phyloP scores from a whole-genome alignment of 495 filamentous ascomycete genomes.

The Cladorrhinum samala region DNA sequence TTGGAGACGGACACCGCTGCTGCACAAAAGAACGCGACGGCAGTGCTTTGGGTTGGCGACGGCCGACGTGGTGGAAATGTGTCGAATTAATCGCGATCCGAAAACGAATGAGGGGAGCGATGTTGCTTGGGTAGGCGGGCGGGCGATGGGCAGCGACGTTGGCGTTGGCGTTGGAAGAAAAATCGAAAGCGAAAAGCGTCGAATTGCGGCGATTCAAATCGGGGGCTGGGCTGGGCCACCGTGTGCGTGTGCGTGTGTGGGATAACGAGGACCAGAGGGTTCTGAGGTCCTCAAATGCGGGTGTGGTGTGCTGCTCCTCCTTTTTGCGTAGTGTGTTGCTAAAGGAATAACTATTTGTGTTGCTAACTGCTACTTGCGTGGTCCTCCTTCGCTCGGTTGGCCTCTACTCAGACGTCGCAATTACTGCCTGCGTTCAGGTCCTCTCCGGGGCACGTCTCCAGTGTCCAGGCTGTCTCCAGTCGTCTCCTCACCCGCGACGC shows the following conservation, averaged over 20 bases:
- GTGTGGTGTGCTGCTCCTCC: too few species aligned
- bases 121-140: too few species aligned
- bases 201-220: slow-evolving; percentile 8
- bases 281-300: too few species aligned
- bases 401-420: too few species aligned
- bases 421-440: too few species aligned
- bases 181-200: background rate
- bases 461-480: slow-evolving; percentile 13
- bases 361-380: background rate
- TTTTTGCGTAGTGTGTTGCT: too few species aligned
- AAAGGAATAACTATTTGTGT: too few species aligned
- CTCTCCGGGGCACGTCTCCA: background rate
- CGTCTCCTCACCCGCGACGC: slow-evolving; percentile 22
- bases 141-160: background rate
- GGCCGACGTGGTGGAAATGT: background rate
- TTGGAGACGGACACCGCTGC: slow-evolving; percentile 1
- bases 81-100: background rate
- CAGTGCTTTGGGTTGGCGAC: background rate
- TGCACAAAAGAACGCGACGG: background rate
- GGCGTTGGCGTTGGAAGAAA: background rate
- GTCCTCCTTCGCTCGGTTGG: background rate
- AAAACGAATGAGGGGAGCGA: background rate
- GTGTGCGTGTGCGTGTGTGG: slow-evolving; percentile 1
- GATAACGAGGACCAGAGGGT: too few species aligned
- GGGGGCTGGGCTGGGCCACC: slow-evolving; percentile 8